Percentiles rank a stretch among this genome's conserved stretches.
Evolutionary conservation across 805 yeast species (phyloP).

Genomic region (Yarrowia divulgata): DNA sequence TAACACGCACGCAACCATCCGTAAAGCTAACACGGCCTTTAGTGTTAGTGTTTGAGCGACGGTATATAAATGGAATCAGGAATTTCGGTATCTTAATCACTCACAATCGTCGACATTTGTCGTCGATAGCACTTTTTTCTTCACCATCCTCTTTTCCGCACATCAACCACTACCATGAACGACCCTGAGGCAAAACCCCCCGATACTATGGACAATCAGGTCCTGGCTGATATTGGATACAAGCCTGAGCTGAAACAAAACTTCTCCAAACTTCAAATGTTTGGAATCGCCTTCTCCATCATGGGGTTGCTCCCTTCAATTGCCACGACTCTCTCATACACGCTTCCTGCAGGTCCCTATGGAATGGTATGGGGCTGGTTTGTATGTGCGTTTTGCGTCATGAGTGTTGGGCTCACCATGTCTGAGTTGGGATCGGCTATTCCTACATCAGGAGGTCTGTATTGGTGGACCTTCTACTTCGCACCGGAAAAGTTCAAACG

Average conservation of each 20-base stretch:
- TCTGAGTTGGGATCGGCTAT: slow-evolving; percentile 70
- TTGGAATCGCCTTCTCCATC: no score
- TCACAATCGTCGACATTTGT: slow-evolving; percentile 2
- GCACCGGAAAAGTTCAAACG: slow-evolving; percentile 62
- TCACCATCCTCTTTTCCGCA: not conserved
- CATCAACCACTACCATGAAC: not conserved
- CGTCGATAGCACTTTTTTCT: not conserved
- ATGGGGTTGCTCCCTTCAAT: no score
- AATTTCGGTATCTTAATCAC: not conserved
- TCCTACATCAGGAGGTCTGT: slow-evolving; percentile 80
- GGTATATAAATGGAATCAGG: not conserved
- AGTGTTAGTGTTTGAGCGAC: slow-evolving; percentile 16
- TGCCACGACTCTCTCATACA: no score
- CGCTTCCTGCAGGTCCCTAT: no score
- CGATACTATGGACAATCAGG: slow-evolving; percentile 11
- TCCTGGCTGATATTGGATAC: slow-evolving; percentile 65
- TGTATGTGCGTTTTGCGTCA: slow-evolving; percentile 61
- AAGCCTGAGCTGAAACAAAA: slow-evolving; percentile 42
- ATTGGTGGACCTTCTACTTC: slow-evolving; percentile 71
- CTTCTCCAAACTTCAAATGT: no score
- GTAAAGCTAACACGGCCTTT: not conserved
- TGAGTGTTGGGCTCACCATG: slow-evolving; percentile 67
- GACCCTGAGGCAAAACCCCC: slow-evolving; percentile 16
- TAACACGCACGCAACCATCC: not conserved
- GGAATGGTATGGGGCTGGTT: slow-evolving; percentile 55